Conservation (phyloP, 306 rosid genomes). For the Biancaea sappan region DNA sequence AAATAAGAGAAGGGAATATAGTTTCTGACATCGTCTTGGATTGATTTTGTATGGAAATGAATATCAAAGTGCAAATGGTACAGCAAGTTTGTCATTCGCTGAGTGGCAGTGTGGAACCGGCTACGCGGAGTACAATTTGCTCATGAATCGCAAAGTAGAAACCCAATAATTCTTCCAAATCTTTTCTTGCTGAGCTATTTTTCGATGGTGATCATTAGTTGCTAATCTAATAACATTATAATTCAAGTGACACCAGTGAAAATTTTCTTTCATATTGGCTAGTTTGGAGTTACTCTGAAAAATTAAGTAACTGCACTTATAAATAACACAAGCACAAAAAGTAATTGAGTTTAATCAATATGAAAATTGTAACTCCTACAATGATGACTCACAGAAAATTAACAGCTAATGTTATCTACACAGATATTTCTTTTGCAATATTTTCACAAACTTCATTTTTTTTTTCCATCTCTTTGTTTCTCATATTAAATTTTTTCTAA, state of each 20-base stretch:
- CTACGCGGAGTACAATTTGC: constrained; percentile 9
- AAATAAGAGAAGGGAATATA: background rate
- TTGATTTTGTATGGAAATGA: constrained; percentile 28
- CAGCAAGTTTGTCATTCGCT: constrained; percentile 22
- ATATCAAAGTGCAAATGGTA: constrained; percentile 19
- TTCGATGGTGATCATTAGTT: background rate
- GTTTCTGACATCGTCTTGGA: constrained; percentile 29
- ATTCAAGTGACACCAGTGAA: background rate
- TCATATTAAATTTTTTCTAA: background rate
- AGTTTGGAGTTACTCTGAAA: too few species aligned
- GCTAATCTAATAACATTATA: background rate
- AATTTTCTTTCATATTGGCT: too few species aligned
- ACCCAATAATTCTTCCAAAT: background rate
- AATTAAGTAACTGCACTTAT: background rate
- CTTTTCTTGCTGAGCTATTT: background rate
- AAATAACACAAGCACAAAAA: background rate
- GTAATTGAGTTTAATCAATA: too few species aligned
- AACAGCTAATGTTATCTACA: background rate
- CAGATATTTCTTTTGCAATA: background rate
- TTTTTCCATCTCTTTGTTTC: background rate
- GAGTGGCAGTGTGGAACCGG: constrained; percentile 23
- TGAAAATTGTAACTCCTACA: background rate
- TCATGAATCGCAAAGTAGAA: constrained; percentile 29
- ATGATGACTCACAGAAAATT: background rate
- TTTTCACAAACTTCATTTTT: too few species aligned